phyloP scores from a whole-genome alignment of 2,329 filamentous ascomycete genomes.

The Tricladium varicosporioides region DNA sequence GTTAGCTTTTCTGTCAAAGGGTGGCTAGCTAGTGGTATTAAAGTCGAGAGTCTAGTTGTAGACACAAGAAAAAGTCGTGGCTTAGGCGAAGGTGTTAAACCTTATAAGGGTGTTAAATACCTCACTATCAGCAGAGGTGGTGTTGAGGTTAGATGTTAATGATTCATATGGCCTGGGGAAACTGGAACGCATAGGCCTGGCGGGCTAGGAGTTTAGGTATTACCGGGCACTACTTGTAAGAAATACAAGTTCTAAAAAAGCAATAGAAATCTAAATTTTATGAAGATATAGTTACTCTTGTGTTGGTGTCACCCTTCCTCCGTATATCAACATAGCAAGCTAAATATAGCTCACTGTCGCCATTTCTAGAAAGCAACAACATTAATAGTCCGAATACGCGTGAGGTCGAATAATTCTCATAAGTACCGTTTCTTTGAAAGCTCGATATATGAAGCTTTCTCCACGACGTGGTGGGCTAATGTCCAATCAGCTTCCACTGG shows the following conservation, averaged over 20 bases:
- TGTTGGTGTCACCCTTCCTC: no score
- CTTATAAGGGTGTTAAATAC: conserved; percentile 98
- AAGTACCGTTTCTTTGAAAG: no score
- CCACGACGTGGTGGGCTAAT: no score
- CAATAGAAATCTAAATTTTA: no score
- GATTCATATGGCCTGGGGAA: conserved; percentile 1
- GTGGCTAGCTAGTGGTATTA: conserved; percentile 66
- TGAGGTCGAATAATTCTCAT: no score
- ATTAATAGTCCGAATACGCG: no score
- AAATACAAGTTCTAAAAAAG: not conserved
- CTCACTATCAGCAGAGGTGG: conserved; percentile 70
- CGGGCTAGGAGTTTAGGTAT: not conserved
- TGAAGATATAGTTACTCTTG: no score
- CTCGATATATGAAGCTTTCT: no score
- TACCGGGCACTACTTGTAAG: not conserved
- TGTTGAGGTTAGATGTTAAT: conserved; percentile 58
- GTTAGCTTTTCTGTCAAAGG: conserved; percentile 71
- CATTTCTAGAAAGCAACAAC: no score
- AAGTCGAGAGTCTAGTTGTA: conserved; percentile 65
- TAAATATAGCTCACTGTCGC: no score
- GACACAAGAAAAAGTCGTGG: conserved; percentile 80
- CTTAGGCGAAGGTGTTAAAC: conserved; percentile 82
- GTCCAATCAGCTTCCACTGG: no score
- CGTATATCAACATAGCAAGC: no score
- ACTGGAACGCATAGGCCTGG: not conserved